phyloP scores from a whole-genome alignment of 345 rosid species.

The Eucalyptus urophylla region DNA sequence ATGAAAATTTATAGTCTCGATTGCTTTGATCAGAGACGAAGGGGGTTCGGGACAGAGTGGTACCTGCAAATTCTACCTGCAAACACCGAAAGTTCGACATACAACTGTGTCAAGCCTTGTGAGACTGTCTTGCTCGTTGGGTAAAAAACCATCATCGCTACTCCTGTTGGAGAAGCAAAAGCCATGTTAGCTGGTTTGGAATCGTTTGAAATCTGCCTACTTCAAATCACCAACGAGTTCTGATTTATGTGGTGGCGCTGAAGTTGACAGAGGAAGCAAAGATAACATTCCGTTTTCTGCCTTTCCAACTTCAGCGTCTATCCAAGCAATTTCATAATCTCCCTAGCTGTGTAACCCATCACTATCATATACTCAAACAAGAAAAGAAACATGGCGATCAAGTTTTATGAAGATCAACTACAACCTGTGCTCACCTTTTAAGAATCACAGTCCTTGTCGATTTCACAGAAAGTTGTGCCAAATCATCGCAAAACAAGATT shows the following conservation, averaged over 20 bases:
- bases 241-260: too few relatives aligned
- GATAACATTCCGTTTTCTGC: rapidly evolving
- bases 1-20: too few relatives aligned
- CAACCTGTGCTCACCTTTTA: not conserved
- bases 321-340: too few relatives aligned
- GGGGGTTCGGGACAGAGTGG: too few relatives aligned
- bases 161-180: not conserved
- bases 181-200: not conserved
- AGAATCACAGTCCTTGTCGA: conserved; percentile 82
- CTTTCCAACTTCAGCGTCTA: too few relatives aligned
- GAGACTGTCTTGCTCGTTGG: not conserved
- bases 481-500: not conserved
- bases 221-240: too few relatives aligned
- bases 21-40: too few relatives aligned
- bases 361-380: too few relatives aligned
- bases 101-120: not conserved
- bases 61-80: not conserved
- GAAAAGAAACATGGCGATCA: not conserved
- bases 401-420: not conserved
- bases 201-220: too few relatives aligned
- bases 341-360: too few relatives aligned
- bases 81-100: not conserved
- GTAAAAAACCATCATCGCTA: not conserved
- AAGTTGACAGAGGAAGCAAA: too few relatives aligned
- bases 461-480: conserved; percentile 94